Conservation (phyloP, 2,329 filamentous ascomycete genomes). For the Fusarium newnesense region DNA sequence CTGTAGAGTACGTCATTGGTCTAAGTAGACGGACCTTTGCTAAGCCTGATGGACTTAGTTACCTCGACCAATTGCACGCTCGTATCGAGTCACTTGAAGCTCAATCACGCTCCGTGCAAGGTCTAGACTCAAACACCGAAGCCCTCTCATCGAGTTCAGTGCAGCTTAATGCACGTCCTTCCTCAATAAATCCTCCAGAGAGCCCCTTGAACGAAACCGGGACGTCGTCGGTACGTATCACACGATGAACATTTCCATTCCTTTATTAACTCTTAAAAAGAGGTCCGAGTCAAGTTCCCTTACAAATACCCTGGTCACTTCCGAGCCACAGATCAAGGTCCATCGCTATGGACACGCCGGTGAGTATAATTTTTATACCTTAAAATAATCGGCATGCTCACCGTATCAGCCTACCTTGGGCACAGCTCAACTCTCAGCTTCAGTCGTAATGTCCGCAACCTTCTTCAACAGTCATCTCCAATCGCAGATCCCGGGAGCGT, state of each 20-base stretch:
- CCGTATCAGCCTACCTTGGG: conserved; percentile 26
- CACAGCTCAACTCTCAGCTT: conserved; percentile 36
- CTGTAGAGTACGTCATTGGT: conserved; percentile 19
- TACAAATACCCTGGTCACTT: conserved; percentile 31
- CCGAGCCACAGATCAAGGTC: conserved; percentile 34
- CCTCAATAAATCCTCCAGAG: neutral
- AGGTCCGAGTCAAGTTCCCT: conserved; percentile 2
- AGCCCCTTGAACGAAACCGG: neutral
- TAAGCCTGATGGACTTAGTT: conserved; percentile 5
- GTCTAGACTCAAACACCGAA: neutral
- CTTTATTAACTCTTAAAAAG: neutral
- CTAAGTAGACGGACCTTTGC: neutral
- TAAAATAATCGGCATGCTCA: neutral
- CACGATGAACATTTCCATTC: neutral
- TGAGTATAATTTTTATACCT: neutral
- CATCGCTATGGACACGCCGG: conserved; percentile 33
- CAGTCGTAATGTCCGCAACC: conserved; percentile 34
- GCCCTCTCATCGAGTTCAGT: too few relatives aligned
- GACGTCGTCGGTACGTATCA: neutral
- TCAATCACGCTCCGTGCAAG: neutral
- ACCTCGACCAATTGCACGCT: conserved; percentile 30
- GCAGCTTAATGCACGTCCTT: neutral
- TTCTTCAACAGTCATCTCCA: conserved; percentile 25
- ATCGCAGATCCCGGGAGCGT: conserved; percentile 19
- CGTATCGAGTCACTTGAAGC: conserved; percentile 27